Base-by-base conservation (phyloP, 768 basidiomycete genomes). In the Filobasidium floriforme region DNA sequence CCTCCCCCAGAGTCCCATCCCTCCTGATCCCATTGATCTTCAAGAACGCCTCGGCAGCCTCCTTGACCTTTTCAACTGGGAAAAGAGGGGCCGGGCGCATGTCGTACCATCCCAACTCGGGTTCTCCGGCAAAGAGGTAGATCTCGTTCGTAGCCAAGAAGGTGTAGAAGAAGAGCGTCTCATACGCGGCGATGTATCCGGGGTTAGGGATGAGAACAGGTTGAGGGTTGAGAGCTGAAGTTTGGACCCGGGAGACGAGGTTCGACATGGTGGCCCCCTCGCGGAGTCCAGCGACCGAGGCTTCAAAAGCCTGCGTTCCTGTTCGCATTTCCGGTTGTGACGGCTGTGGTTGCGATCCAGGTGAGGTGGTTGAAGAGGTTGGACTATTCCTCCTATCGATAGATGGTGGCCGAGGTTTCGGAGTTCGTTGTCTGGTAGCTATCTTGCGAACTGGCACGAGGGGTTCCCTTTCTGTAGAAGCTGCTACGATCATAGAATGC, bases 201-300 rank as follows among this genome's bases (percentile, higher is more conserved):
- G 54, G 54, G 26, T 57, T 57, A n/a, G 54, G 54, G 54, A 32
- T 7, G 26, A 32, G 32, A 4, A 4, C 9, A 9, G 32, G 54
- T 57, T 57, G 54, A 57, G 54, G 54, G 54, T 24, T 57, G 6
- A 15, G 54, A n/a, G 54, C 6, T 24, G 54, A 57, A 15, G 54
- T 3, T 49, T 22, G 46, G 46, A 18, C 22, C 5, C 32, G 32
- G 32, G 32, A 37, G 32, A 49, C 14, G 18, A 49, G 46, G 15
- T 49, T 22, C 14, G 46, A 49, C 46, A 49, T 49, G 46, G 46
- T 49, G 46, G 14, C 14, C 18, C 18, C 18, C 14, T 15, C 5
- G 2, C 2, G 46, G 46, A 49, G 46, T 3, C 6, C 5, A 12
- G 46, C 4, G 12, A 12, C 22, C 46, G 46, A 5, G 12, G 46